Base-by-base conservation (phyloP, 176 grass and related monocot genomes). In the Cocos nucifera region DNA sequence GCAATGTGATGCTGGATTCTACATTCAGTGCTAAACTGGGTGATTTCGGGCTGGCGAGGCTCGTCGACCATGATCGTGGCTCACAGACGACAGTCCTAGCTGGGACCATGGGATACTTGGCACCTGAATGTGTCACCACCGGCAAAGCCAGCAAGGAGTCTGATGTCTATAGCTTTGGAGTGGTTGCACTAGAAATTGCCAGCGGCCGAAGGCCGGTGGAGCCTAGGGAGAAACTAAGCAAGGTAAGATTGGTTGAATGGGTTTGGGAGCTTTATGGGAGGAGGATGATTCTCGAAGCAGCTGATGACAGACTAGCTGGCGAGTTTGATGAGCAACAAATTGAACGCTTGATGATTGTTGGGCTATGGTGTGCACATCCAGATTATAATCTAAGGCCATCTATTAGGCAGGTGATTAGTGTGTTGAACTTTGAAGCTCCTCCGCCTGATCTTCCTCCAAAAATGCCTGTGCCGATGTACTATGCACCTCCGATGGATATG, bases 1-100 rank as follows among this genome's bases (percentile, higher is more conserved):
- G 86, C 77, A 89, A 89, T 17, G 81, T 89, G 3, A 89, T 89
- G 81, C 81, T 89, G 19, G 81, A 89, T 58, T 81, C 86, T 4
- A 58, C 62, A 19, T 89, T 84, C 74, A 84, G 75, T 0, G 86
- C 73, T 2, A 88, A 84, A 66, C 86, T 89, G 57, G 86, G 86
- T 27, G 86, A 89, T 62, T 89, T 89, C 17, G 86, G 86, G 19
- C 74, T 89, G 4, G 86, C 86, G 20, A 68, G 86, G 29, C 74
- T 89, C 21, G 58, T 89, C 6, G 86, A 89, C 58, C 86, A 89
- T 17, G 81, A 78, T 30, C 44, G 77, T 30, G 77, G 62, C 54
- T 80, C 77, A 25, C 81, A 89, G 49, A 84, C 86, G 26, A 89
- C 80, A 30, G 70, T 89, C 17, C 50, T 84, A 56, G 77, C 86